Base-by-base conservation (phyloP, 805 yeast species). In the Kodamaea neixiangensis region DNA sequence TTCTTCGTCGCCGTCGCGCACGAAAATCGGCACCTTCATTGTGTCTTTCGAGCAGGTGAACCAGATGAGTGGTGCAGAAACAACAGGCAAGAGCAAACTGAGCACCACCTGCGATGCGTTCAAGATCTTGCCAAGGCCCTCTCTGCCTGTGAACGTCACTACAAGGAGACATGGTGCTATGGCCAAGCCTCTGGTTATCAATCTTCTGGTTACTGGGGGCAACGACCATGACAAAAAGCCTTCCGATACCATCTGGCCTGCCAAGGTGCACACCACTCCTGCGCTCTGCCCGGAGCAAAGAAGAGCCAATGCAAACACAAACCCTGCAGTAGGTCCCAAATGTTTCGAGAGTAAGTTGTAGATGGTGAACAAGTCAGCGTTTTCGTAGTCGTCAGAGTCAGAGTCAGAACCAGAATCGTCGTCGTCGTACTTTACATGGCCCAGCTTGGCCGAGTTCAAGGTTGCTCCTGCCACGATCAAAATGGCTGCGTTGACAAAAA, bases 271-370 rank as follows among this genome's bases (percentile, higher is more conserved):
- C 15, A 91, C 96, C 37, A 93, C 88, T 39, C 97, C 97, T 2
- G 97, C 97, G 60, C 94, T 86, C 63, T 91, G 93, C n/a, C 97
- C 97, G 11, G 93, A 85, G 64, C 88, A 91, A 43, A 91, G 73
- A 68, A 91, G 79, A 1, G 97, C 97, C 46, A 90, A 68, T 0
- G 97, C 97, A 74, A 92, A 91, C 0, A 91, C 85, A 7, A 88
- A 73, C 5, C 96, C 97, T 0, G 97, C 97, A 5, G 91, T 82
- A 13, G 88, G 86, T 1, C 96, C 87, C 37, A 91, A 76, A 60
- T 87, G 88, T 25, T 76, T 72, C 4, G 82, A 75, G 21, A 91
- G 77, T 67, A 91, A 73, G 50, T 85, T 78, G 64, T 91, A 89
- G 53, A 91, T 87, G 13, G 96, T 85, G 65, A 86, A 82, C 54